phyloP scores from a whole-genome alignment of 306 rosid genomes.

The Cicer chorassanicum region DNA sequence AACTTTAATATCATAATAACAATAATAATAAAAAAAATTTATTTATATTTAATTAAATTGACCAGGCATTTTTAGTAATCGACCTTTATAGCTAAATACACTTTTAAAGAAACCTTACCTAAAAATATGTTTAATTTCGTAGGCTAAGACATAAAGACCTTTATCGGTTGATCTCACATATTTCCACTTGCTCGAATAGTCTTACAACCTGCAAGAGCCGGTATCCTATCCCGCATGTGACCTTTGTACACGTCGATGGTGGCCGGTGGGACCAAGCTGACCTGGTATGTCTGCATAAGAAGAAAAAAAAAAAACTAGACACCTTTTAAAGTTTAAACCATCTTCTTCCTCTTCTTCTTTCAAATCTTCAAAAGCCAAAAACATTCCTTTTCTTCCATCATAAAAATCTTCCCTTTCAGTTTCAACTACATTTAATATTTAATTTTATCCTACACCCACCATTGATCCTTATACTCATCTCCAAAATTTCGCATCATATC shows the following conservation, averaged over 20 bases:
- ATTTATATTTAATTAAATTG: too few species aligned
- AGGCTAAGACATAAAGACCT: too few species aligned
- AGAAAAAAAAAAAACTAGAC: neutral
- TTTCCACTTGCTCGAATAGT: too few species aligned
- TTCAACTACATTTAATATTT: neutral
- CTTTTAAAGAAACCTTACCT: too few species aligned
- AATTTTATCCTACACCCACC: constrained; percentile 20
- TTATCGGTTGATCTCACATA: too few species aligned
- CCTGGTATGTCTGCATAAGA: neutral
- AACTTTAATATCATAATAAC: too few species aligned
- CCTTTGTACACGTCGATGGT: constrained; percentile 20
- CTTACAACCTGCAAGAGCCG: neutral
- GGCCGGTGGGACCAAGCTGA: constrained; percentile 32
- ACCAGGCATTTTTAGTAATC: too few species aligned
- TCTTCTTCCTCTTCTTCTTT: neutral
- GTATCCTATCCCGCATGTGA: too few species aligned
- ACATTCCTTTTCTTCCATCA: neutral
- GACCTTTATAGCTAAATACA: too few species aligned
- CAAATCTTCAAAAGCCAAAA: constrained; percentile 25
- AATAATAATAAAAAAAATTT: too few species aligned
- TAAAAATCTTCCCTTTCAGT: neutral
- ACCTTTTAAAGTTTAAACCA: neutral
- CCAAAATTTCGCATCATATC: neutral
- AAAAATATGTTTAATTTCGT: too few species aligned
- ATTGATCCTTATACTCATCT: neutral